These are phyloP conservation scores for Diddensiella caesifluorescens DNA, from an alignment of 805 yeast species.

Conservation along the genomic window DNA sequence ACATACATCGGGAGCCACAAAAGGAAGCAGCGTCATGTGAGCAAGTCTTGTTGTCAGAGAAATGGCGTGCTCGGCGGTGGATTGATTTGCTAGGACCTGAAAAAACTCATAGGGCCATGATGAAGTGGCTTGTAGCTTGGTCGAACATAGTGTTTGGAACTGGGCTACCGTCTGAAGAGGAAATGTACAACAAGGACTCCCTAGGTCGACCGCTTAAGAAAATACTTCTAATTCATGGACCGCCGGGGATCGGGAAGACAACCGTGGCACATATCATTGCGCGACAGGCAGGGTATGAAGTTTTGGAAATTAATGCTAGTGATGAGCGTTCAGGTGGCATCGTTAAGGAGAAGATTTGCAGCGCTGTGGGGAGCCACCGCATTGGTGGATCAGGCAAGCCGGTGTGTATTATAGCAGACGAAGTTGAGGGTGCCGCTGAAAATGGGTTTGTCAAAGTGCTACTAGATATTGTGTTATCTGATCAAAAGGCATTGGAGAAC, in stretches of 20 bases:
- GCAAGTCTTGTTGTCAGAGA: slow-evolving; percentile 47
- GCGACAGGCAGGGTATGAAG: slow-evolving; percentile 70
- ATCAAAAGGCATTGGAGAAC: slow-evolving; percentile 45
- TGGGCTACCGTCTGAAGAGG: slow-evolving; percentile 21
- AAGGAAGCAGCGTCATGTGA: not conserved
- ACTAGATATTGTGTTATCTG: slow-evolving; percentile 55
- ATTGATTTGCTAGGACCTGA: slow-evolving; percentile 69
- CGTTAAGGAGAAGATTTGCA: slow-evolving; percentile 50
- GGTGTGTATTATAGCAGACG: slow-evolving; percentile 80
- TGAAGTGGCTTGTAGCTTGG: slow-evolving; percentile 68
- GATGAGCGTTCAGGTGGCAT: slow-evolving; percentile 63
- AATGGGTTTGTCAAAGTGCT: slow-evolving; percentile 48
- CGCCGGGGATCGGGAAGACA: slow-evolving; percentile 93
- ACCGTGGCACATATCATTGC: slow-evolving; percentile 82
- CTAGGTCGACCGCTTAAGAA: slow-evolving; percentile 55
- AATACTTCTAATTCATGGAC: slow-evolving; percentile 76
- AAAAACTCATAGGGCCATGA: slow-evolving; percentile 49
- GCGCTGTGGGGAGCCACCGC: slow-evolving; percentile 60
- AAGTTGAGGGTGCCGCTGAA: slow-evolving; percentile 77
- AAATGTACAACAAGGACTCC: slow-evolving; percentile 37
- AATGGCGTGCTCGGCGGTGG: slow-evolving; percentile 61
- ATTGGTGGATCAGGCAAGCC: slow-evolving; percentile 59
- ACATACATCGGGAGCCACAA: not conserved
- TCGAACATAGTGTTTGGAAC: slow-evolving; percentile 51
- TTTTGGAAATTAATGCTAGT: slow-evolving; percentile 82